These are phyloP conservation scores for Penicillium roqueforti DNA, from an alignment of 495 filamentous ascomycete genomes.

Conservation along the genomic window DNA sequence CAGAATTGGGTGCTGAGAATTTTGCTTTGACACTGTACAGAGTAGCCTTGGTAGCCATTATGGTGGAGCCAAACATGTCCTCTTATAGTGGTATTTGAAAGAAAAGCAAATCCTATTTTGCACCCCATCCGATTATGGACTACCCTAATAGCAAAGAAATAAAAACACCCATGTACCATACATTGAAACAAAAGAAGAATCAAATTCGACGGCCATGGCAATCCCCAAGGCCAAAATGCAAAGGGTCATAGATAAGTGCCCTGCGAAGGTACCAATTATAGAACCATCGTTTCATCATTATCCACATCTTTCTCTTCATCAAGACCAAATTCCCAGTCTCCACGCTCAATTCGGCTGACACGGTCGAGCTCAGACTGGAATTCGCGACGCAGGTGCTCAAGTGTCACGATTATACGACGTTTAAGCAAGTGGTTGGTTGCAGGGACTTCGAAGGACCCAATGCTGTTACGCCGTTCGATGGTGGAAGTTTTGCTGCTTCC, in stretches of 20 bases:
- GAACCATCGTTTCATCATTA: conserved; percentile 44
- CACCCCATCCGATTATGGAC: conserved; percentile 14
- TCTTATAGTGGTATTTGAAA: too few species aligned
- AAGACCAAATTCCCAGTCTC: conserved; percentile 57
- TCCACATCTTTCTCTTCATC: conserved; percentile 26
- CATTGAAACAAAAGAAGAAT: conserved; percentile 13
- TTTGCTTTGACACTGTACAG: too few species aligned
- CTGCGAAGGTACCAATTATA: conserved; percentile 24
- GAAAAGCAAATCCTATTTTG: conserved; percentile 18
- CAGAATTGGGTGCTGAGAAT: too few species aligned
- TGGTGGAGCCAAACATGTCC: background rate
- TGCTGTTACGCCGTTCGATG: conserved; percentile 6
- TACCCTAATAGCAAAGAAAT: conserved; percentile 17
- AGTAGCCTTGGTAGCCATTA: too few species aligned
- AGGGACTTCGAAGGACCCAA: conserved; percentile 5
- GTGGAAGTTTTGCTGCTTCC: conserved; percentile 24
- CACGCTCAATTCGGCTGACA: conserved; percentile 56
- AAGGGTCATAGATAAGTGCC: conserved; percentile 8
- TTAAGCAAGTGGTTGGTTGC: conserved; percentile 16
- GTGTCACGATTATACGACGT: conserved; percentile 60
- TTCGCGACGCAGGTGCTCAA: conserved; percentile 76
- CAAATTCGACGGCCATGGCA: conserved; percentile 4
- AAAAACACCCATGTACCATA: conserved; percentile 19
- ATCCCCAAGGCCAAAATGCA: background rate
- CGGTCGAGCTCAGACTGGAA: conserved; percentile 87